Conservation (phyloP, 75 land plant species). For the Adiantum capillusveneris region DNA sequence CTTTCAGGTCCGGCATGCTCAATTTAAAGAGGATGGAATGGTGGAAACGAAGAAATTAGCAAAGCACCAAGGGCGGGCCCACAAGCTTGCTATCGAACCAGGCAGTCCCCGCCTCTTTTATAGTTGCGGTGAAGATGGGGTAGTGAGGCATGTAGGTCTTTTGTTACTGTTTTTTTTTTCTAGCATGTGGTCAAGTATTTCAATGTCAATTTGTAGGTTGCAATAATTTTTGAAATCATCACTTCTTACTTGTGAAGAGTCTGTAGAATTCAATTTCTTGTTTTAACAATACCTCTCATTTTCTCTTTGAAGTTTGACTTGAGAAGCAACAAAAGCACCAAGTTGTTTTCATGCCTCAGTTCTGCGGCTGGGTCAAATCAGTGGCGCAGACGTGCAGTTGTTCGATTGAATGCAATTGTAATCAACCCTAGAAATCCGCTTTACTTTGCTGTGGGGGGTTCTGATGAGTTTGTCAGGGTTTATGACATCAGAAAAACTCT, state of each 20-base stretch:
- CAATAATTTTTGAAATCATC: too few relatives aligned
- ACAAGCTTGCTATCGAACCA: slow-evolving; percentile 90
- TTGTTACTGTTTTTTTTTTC: too few relatives aligned
- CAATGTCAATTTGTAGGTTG: too few relatives aligned
- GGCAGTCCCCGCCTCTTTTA: slow-evolving; percentile 81
- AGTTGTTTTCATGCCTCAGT: slow-evolving; percentile 61
- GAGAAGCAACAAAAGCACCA: slow-evolving; percentile 44
- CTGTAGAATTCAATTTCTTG: too few relatives aligned
- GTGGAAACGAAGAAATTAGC: slow-evolving; percentile 52
- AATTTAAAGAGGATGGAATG: slow-evolving; percentile 51
- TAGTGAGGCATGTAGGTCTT: slow-evolving; percentile 84
- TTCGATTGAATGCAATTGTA: slow-evolving; percentile 70
- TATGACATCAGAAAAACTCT: slow-evolving; percentile 80
- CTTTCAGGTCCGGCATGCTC: slow-evolving; percentile 63
- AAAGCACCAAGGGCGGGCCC: slow-evolving; percentile 69
- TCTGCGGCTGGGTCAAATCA: slow-evolving; percentile 10
- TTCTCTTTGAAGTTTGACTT: slow-evolving; percentile 85
- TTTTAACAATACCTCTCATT: too few relatives aligned
- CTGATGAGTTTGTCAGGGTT: slow-evolving; percentile 85
- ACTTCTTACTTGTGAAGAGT: too few relatives aligned
- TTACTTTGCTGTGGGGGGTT: slow-evolving; percentile 74
- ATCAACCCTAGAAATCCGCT: slow-evolving; percentile 79
- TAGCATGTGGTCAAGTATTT: too few relatives aligned
- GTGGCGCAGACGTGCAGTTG: slow-evolving; percentile 8
- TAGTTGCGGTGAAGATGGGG: slow-evolving; percentile 94